Base-by-base conservation (phyloP, 1,139 yeast genomes). In the Blastobotrys capitulatus region DNA sequence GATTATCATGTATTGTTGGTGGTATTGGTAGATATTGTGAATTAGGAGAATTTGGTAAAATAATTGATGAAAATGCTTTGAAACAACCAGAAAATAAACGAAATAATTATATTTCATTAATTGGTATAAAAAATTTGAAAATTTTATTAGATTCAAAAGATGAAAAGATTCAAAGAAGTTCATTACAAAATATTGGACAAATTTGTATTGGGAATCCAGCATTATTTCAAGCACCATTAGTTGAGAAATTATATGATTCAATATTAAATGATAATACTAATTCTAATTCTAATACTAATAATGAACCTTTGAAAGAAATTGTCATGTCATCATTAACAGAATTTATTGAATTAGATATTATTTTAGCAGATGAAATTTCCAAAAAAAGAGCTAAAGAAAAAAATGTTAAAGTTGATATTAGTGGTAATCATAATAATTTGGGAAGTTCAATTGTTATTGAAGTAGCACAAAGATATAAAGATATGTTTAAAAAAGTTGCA, bases 401-500 rank as follows among this genome's bases (percentile, higher is more conserved):
- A 4, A 62, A 47, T 18, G 38, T 73, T 16, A 73, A 70, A 3
- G 77, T 75, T 1, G 79, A 81, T 56, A 80, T 78, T 58, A 85
- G 85, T 0, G 68, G 68, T 22, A 68, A 72, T 12, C 61, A 73
- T 2, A 68, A 67, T 50, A 74, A 74, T 55, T 73, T 76, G 31
- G 77, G 74, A 54, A 92, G 86, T 60, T 84, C 88, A 15, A 78
- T 85, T 0, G 83, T 90, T 60, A 78, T 89, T 0, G 81, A 86
- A 1, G 60, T 87, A 12, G 82, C 80, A 22, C 87, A 86, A 52
- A 67, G 86, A 45, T 86, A 80, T 59, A 66, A 83, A 48, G 64
- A 65, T 2, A 63, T 66, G 10, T 71, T 83, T 6, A 66, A 83
- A 37, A 64, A 66, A 2, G 63, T 80, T 25, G 79, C 87, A 53